A percentile compares a stretch with the other conserved stretches of the same genome.
Evolutionary conservation across 2,329 filamentous ascomycete genomes (phyloP).

Genomic region (Venturia nashicola): DNA sequence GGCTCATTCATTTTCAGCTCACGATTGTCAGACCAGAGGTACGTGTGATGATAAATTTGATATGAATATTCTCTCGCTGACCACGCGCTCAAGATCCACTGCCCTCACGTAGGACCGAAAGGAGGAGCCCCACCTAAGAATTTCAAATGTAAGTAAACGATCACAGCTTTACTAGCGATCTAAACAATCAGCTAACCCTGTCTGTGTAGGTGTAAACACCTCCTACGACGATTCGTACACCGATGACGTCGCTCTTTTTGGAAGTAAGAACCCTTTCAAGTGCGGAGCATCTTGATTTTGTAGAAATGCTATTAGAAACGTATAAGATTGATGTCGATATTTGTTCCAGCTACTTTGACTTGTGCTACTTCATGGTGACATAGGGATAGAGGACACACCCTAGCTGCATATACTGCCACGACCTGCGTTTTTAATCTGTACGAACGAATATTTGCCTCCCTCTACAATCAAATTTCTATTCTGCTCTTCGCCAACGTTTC

Average conservation of each 20-base stretch:
- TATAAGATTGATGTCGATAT: too few species aligned
- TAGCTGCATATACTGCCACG: too few species aligned
- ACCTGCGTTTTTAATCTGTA: too few species aligned
- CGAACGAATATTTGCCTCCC: too few species aligned
- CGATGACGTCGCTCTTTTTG: slow-evolving; percentile 15
- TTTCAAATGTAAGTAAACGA: slow-evolving; percentile 14
- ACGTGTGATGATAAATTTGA: not conserved
- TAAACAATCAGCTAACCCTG: not conserved
- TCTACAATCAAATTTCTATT: too few species aligned
- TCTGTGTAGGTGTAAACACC: slow-evolving; percentile 12
- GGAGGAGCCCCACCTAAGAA: slow-evolving; percentile 13
- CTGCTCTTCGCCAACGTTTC: too few species aligned
- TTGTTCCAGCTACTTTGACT: too few species aligned
- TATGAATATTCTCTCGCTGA: too few species aligned
- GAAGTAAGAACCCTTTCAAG: slow-evolving; percentile 12
- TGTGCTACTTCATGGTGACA: too few species aligned
- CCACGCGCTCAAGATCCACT: slow-evolving; percentile 14
- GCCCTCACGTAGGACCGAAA: slow-evolving; percentile 19
- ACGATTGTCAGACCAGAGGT: slow-evolving; percentile 16
- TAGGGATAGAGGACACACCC: too few species aligned
- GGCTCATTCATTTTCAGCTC: slow-evolving; percentile 30
- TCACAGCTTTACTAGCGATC: not conserved
- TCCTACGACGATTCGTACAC: slow-evolving; percentile 18
- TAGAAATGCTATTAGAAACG: not conserved
- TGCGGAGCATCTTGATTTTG: not conserved